Conservation (phyloP, 208 protist genomes). For the Leishmania gerbilli region DNA sequence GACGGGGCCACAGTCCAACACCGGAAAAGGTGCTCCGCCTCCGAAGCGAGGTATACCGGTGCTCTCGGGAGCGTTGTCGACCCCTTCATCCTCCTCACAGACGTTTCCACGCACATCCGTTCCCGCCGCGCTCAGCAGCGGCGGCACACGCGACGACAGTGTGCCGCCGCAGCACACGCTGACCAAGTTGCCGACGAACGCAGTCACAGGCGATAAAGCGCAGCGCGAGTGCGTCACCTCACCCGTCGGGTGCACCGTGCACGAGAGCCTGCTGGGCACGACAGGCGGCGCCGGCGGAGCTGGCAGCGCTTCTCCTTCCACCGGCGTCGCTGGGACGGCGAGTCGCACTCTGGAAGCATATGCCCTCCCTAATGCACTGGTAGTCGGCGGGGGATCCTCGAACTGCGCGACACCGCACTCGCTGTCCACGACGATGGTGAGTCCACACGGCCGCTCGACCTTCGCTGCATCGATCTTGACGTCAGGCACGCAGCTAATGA, state of each 20-base stretch:
- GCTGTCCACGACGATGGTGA: slow-evolving; percentile 4
- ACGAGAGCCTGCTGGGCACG: not conserved
- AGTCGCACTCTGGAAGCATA: slow-evolving; percentile 10
- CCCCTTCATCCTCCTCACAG: not conserved
- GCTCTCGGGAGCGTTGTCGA: not conserved
- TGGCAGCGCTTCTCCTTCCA: not conserved
- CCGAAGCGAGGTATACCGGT: not conserved
- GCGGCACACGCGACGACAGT: not conserved
- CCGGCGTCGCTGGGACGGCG: not conserved
- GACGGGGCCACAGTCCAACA: not conserved
- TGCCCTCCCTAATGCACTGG: slow-evolving; percentile 9
- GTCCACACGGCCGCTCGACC: not conserved
- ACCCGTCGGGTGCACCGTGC: not conserved
- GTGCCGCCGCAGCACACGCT: not conserved
- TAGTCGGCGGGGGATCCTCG: slow-evolving; percentile 6
- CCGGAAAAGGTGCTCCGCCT: not conserved
- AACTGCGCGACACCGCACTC: slow-evolving; percentile 4
- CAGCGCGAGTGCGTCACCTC: not conserved
- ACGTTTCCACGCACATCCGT: not conserved
- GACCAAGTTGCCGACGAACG: not conserved
- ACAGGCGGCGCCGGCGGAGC: not conserved
- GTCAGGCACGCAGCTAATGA: not conserved
- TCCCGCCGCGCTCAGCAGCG: not conserved
- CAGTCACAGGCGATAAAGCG: not conserved
- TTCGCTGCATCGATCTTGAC: slow-evolving; percentile 4